These are phyloP conservation scores for Artemisia argyi DNA, from an alignment of 129 eudicot genomes.

Conservation along the genomic window DNA sequence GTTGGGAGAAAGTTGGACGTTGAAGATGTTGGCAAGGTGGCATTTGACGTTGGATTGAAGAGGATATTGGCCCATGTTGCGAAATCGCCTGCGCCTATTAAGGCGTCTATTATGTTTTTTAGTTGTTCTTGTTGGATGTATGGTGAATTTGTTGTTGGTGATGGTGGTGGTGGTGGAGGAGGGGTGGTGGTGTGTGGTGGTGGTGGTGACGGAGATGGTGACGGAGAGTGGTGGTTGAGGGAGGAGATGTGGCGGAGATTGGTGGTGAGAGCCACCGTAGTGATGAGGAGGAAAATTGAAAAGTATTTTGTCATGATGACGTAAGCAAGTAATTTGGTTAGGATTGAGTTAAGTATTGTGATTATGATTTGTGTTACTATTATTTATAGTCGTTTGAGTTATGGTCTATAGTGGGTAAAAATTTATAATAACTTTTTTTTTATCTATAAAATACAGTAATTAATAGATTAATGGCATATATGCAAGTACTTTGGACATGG, in stretches of 20 bases:
- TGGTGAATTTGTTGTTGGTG: not conserved
- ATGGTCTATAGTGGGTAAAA: too few relatives aligned
- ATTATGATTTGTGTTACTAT: too few relatives aligned
- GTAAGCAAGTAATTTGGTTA: slow-evolving; percentile 1
- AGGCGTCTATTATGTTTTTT: slow-evolving; percentile 54
- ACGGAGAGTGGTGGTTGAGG: not conserved
- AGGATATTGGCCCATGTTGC: slow-evolving; percentile 55
- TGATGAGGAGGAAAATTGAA: slow-evolving; percentile 10
- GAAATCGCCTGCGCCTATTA: slow-evolving; percentile 59
- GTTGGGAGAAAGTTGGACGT: slow-evolving; percentile 28
- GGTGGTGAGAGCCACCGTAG: not conserved
- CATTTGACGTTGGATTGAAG: slow-evolving; percentile 37
- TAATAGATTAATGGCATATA: too few relatives aligned
- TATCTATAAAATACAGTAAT: too few relatives aligned
- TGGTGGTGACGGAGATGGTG: slow-evolving; percentile 19
- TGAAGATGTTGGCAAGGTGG: slow-evolving; percentile 20
- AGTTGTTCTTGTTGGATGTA: slow-evolving; percentile 42
- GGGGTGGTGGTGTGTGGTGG: not conserved
- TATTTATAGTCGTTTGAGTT: too few relatives aligned
- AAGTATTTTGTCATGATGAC: slow-evolving; percentile 16
- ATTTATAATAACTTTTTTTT: too few relatives aligned
- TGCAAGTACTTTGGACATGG: too few relatives aligned
- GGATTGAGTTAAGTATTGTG: too few relatives aligned
- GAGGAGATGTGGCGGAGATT: slow-evolving; percentile 21
- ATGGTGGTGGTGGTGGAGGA: not conserved